Percentiles rank a stretch among this genome's conserved stretches.
Conservation (phyloP, 176 grass and related monocot genomes). For the Avena sativa region DNA sequence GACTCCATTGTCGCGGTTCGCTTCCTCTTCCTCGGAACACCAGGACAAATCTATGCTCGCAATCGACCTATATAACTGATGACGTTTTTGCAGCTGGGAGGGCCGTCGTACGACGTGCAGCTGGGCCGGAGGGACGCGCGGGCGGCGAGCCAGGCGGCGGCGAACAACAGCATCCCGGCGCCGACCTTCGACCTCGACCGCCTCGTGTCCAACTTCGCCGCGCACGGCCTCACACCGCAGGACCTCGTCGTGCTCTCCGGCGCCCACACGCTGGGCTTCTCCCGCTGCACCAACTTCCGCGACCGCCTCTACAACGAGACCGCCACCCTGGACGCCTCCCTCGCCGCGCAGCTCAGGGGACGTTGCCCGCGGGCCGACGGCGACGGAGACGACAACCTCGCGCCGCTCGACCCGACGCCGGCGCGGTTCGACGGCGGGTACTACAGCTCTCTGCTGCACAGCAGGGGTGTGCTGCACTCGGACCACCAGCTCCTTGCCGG, state of each 20-base stretch:
- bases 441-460: slow-evolving; percentile 49
- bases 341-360: slow-evolving; percentile 47
- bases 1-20: slow-evolving; percentile 76
- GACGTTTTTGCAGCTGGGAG: slow-evolving; percentile 54
- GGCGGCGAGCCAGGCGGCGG: slow-evolving; percentile 69
- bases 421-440: slow-evolving; percentile 69
- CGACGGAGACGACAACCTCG: slow-evolving; percentile 70
- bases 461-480: slow-evolving; percentile 68
- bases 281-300: slow-evolving; percentile 67
- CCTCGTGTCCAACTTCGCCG: slow-evolving; percentile 65
- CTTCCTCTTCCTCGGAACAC: neutral
- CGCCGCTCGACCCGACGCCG: slow-evolving; percentile 58
- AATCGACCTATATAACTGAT: neutral
- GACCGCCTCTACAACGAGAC: slow-evolving; percentile 84
- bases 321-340: slow-evolving; percentile 49
- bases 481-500: slow-evolving; percentile 84
- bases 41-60: neutral
- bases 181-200: slow-evolving; percentile 50
- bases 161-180: slow-evolving; percentile 69
- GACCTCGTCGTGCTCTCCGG: slow-evolving; percentile 82
- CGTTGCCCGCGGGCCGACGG: slow-evolving; percentile 47
- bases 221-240: slow-evolving; percentile 58
- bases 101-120: slow-evolving; percentile 63
- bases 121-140: slow-evolving; percentile 69
- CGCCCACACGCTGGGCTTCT: slow-evolving; percentile 76